These are phyloP conservation scores for Pyrenochaeta sp. DNA, from an alignment of 2,329 filamentous ascomycete species.

Conservation along the genomic window DNA sequence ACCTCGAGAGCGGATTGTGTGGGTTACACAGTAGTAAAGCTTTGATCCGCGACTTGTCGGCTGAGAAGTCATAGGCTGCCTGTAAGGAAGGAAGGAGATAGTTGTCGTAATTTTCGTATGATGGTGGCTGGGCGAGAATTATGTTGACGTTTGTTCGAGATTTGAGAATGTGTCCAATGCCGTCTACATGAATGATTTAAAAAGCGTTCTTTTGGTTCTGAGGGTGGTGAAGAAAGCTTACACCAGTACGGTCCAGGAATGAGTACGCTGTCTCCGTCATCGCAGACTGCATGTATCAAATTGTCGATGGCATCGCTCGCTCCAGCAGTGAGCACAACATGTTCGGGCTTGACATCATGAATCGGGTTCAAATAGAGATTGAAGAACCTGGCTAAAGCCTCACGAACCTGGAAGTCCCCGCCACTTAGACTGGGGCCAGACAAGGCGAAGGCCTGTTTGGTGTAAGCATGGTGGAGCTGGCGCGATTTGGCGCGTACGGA, in stretches of 20 bases:
- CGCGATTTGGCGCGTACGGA: conserved; percentile 7
- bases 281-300: conserved; percentile 38
- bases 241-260: conserved; percentile 43
- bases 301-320: conserved; percentile 38
- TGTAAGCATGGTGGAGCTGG: background rate
- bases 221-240: conserved; percentile 18
- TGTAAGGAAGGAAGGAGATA: conserved; percentile 42
- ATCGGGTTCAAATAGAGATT: conserved; percentile 38
- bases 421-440: conserved; percentile 20
- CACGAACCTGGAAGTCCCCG: conserved; percentile 26
- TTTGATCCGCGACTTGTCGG: conserved; percentile 37
- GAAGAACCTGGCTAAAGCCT: conserved; percentile 38
- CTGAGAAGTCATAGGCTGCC: conserved; percentile 41
- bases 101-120: conserved; percentile 41
- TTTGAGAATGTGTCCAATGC: conserved; percentile 29
- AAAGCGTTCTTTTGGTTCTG: background rate
- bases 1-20: conserved; percentile 36
- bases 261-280: conserved; percentile 43
- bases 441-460: conserved; percentile 29
- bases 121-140: conserved; percentile 36
- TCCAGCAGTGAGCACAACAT: conserved; percentile 40
- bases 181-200: conserved; percentile 19
- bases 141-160: conserved; percentile 34
- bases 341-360: conserved; percentile 33
- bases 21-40: conserved; percentile 42